Evolutionary conservation across 1,139 yeast species (phyloP), one percentile per base, ranked within the genome.

Genomic region (Diutina neorugosa): DNA sequence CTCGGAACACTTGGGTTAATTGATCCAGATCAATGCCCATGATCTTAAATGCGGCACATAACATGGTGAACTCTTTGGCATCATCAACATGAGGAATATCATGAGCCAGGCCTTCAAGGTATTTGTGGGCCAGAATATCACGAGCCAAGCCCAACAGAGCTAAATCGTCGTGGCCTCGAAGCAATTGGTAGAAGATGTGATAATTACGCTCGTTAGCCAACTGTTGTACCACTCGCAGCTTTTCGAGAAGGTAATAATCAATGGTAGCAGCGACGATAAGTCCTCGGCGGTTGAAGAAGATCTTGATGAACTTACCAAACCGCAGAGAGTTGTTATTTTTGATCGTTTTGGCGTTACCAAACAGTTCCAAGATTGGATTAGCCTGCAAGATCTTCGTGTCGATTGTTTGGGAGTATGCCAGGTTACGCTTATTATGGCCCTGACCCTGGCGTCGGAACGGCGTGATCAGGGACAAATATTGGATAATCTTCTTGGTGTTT

Each of bases 331-430:
- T 94, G 65, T 91, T 85, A 65, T 94, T 94, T 59, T 94, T 81
- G 31, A 90, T 89, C 0, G 99, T 94, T 62, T 93, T 96, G 0
- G 99, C 95, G 67, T 94, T 94, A 60, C 99, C 99, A 68, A 94
- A 94, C 47, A 97, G 84, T 67, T 94, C 99, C 60, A 94, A 71
- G 51, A 94, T 89, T 0, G 98, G 98, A 63, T 93, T 94, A 9
- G 98, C 96, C 63, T 89, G 93, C 50, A 93, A 69, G 54, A 94
- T 93, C 65, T 88, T 91, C 58, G 80, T 78, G 65, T 94, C 98
- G 60, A 93, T 86, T 53, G 50, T 46, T 16, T 46, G 50, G 19
- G 37, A 23, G 31, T 46, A 46, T 8, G 50, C 40, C 40, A 27
- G 40, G 50, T 46, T 46, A 18, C 50, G 37, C 27, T 46, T 46